These are phyloP conservation scores for Pelargonium cotyledonis DNA, from an alignment of 441 rosid species.

Conservation along the genomic window DNA sequence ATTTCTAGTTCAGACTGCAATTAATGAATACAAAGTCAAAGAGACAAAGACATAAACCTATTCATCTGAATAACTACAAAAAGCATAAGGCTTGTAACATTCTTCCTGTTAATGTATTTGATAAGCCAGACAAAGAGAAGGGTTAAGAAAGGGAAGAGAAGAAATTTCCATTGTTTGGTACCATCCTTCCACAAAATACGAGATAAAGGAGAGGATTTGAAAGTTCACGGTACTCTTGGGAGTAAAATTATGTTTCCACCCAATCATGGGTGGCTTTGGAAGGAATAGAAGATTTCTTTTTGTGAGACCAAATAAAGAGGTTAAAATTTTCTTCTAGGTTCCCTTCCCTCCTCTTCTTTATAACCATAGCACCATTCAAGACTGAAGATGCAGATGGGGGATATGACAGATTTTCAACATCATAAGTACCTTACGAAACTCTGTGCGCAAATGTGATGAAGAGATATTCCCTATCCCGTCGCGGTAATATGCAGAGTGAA, in stretches of 20 bases:
- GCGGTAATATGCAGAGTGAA: slow-evolving; percentile 90
- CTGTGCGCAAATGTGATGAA: slow-evolving; percentile 74
- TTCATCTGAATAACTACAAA: slow-evolving; percentile 1
- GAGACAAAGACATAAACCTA: not conserved
- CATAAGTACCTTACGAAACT: slow-evolving; percentile 52
- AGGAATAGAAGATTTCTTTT: not conserved
- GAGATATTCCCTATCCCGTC: slow-evolving; percentile 98
- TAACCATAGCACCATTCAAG: not conserved
- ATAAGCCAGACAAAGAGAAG: not conserved
- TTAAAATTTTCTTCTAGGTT: not conserved
- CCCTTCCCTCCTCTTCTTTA: not conserved
- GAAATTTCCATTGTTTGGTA: not conserved
- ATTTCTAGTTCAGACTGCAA: slow-evolving; percentile 95
- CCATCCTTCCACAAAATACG: not conserved
- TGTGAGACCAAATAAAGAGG: not conserved
- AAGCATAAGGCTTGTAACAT: not conserved
- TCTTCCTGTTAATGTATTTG: not conserved
- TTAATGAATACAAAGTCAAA: not conserved
- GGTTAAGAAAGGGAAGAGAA: not conserved
- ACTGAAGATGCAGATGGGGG: not conserved
- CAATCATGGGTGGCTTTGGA: not conserved
- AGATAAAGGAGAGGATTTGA: not conserved
- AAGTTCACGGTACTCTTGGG: not conserved
- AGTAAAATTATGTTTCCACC: not conserved
- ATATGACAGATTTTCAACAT: not conserved